Conservation (phyloP, 2,329 filamentous ascomycete genomes). For the Xylaria sp. region DNA sequence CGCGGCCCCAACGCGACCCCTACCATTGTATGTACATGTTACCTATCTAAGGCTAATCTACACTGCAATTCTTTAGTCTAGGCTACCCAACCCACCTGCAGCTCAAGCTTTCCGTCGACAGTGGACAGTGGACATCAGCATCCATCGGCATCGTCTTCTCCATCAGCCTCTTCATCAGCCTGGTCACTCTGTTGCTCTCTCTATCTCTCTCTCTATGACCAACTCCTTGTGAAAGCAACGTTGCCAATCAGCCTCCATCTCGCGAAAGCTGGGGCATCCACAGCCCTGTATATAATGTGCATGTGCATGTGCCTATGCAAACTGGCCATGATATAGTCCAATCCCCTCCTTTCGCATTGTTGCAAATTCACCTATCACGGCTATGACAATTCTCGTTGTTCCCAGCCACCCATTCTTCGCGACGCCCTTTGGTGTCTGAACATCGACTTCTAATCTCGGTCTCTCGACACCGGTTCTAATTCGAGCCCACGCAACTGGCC, state of each 20-base stretch:
- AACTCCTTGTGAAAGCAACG: no score
- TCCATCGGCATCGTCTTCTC: neutral
- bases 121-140: no score
- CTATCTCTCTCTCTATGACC: no score
- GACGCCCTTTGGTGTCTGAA: conserved; percentile 2
- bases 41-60: no score
- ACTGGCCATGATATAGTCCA: neutral
- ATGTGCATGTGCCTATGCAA: neutral
- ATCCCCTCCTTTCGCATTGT: neutral
- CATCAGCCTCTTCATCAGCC: neutral
- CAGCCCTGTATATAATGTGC: neutral
- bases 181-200: no score
- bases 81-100: no score
- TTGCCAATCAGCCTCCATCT: no score
- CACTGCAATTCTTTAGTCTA: neutral
- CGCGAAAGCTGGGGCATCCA: no score
- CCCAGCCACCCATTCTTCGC: neutral
- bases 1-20: no score
- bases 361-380: neutral
- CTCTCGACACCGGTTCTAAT: conserved; percentile 2
- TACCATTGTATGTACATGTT: no score
- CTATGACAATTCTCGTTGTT: neutral
- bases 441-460: neutral
- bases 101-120: no score
- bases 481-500: neutral